Percentiles rank a stretch among this genome's conserved stretches.
Evolutionary conservation across 805 yeast species (phyloP).

Genomic region (Hermanozyma aechmeae): DNA sequence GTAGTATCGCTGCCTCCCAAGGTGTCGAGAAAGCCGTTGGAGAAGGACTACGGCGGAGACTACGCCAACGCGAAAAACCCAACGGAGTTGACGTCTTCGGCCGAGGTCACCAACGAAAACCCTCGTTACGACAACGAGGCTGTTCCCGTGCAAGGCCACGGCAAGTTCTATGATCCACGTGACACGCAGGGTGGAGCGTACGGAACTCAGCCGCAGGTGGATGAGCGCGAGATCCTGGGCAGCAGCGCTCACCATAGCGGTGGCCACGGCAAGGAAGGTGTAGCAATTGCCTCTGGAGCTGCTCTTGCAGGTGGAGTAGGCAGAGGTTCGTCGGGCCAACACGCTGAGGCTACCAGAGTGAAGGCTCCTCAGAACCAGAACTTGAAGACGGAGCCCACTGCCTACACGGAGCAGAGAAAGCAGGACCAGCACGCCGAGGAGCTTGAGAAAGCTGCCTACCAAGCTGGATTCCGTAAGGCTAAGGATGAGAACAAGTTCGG

Average conservation of each 20-base stretch:
- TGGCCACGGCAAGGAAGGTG: slow-evolving; percentile 1
- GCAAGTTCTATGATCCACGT: slow-evolving; percentile 23
- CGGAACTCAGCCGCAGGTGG: too few species aligned
- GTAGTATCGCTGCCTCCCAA: slow-evolving; percentile 21
- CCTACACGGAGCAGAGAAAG: slow-evolving; percentile 9
- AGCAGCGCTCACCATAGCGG: background rate
- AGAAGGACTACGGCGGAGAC: slow-evolving; percentile 21
- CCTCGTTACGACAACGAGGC: slow-evolving; percentile 24
- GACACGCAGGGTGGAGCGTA: slow-evolving; percentile 28
- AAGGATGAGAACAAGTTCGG: slow-evolving; percentile 4
- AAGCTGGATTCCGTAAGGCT: slow-evolving; percentile 6
- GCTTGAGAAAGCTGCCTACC: slow-evolving; percentile 9
- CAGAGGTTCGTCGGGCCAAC: slow-evolving; percentile 4
- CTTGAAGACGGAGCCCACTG: slow-evolving; percentile 16
- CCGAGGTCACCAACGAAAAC: slow-evolving; percentile 11
- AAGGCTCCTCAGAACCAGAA: slow-evolving; percentile 7
- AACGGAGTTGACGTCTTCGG: slow-evolving; percentile 11
- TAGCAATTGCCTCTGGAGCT: background rate
- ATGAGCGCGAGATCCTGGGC: slow-evolving; percentile 2
- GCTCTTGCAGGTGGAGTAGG: slow-evolving; percentile 8
- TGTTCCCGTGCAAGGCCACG: slow-evolving; percentile 16
- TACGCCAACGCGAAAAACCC: slow-evolving; percentile 24
- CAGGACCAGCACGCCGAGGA: slow-evolving; percentile 5
- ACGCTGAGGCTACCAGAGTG: slow-evolving; percentile 18
- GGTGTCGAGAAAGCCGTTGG: slow-evolving; percentile 19